Evolutionary conservation across 148 eudicot species (phyloP).

Genomic region (Amaranthus hypochondriacus): DNA sequence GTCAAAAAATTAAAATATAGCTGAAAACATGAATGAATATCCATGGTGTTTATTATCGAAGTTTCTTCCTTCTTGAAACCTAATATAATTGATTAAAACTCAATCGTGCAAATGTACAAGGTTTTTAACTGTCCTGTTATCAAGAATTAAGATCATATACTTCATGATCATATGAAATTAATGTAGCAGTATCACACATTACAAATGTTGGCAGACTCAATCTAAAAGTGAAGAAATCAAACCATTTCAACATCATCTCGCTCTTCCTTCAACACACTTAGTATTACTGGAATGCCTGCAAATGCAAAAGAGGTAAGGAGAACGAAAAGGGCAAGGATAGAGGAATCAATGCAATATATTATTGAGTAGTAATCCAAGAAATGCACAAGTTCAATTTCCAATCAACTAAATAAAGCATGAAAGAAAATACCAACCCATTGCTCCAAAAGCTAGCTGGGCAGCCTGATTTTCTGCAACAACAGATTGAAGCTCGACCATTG

Average conservation of each 20-base stretch:
- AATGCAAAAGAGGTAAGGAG: background rate
- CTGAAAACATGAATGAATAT: background rate
- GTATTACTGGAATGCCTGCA: conserved; percentile 83
- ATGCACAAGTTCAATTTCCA: background rate
- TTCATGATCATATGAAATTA: conserved; percentile 1
- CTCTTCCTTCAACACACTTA: conserved; percentile 83
- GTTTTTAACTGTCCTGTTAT: background rate
- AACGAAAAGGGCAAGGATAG: too few species aligned
- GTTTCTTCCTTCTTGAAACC: background rate
- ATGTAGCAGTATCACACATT: background rate
- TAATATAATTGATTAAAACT: background rate
- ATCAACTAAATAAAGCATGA: conserved; percentile 11
- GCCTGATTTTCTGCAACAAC: conserved; percentile 87
- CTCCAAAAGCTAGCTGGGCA: conserved; percentile 97
- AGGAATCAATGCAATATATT: conserved; percentile 12
- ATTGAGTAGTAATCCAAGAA: background rate
- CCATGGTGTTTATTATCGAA: conserved; percentile 3
- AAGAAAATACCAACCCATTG: conserved; percentile 63
- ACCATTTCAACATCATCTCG: conserved; percentile 99
- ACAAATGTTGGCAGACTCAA: background rate
- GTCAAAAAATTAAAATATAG: background rate
- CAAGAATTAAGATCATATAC: background rate
- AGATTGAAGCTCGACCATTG: conserved; percentile 86
- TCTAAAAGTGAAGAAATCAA: conserved; percentile 6
- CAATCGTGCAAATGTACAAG: background rate